Evolutionary conservation across 2,329 filamentous ascomycete genomes (phyloP).

Genomic region (Ophiostoma sp.): DNA sequence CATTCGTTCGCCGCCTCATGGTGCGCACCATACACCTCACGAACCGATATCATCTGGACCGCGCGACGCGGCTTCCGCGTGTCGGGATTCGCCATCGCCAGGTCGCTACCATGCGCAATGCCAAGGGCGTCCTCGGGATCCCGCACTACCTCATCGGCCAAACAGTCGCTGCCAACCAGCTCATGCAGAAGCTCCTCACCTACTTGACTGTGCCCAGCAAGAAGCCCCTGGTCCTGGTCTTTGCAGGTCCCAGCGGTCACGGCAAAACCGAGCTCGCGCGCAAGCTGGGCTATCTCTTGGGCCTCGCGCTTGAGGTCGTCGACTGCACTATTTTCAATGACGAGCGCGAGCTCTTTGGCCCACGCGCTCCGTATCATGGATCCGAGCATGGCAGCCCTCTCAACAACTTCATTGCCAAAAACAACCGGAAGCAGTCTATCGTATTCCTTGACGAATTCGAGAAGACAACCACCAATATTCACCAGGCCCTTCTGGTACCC

Average conservation of each 20-base stretch:
- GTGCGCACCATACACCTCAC: slow-evolving; percentile 19
- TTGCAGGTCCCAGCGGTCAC: slow-evolving; percentile 23
- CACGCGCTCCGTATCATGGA: slow-evolving; percentile 20
- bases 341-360: slow-evolving; percentile 22
- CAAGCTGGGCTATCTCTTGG: slow-evolving; percentile 18
- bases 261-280: slow-evolving; percentile 24
- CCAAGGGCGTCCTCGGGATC: slow-evolving; percentile 17
- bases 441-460: slow-evolving; percentile 23
- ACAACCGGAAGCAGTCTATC: slow-evolving; percentile 7
- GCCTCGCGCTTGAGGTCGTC: slow-evolving; percentile 19
- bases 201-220: slow-evolving; percentile 16
- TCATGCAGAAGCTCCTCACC: slow-evolving; percentile 22
- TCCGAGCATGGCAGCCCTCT: slow-evolving; percentile 19
- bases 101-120: slow-evolving; percentile 12
- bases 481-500: slow-evolving; percentile 20
- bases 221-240: slow-evolving; percentile 21
- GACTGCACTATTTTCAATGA: slow-evolving; percentile 22
- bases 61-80: slow-evolving; percentile 14
- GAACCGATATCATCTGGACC: slow-evolving; percentile 20
- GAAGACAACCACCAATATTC: slow-evolving; percentile 19
- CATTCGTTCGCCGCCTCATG: not conserved
- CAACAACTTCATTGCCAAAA: slow-evolving; percentile 20
- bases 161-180: slow-evolving; percentile 16
- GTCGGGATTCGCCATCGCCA: slow-evolving; percentile 19
- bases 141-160: slow-evolving; percentile 20